Evolutionary conservation across 495 filamentous ascomycete species (phyloP).

Genomic region (Echria macrotheca): DNA sequence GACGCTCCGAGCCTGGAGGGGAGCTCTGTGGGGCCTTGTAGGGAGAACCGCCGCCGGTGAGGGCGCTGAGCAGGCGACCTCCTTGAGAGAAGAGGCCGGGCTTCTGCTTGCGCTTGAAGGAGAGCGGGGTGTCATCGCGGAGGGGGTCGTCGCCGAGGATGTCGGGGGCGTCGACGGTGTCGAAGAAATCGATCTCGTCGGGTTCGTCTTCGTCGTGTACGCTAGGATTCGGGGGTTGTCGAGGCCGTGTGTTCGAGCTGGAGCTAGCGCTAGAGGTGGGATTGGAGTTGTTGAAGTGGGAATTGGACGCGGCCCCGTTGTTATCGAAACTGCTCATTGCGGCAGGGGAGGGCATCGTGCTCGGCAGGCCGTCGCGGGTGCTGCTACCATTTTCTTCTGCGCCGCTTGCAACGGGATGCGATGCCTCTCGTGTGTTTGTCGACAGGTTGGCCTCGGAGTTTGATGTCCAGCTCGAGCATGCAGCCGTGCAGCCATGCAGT

Average conservation of each 20-base stretch:
- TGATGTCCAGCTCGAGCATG: no score
- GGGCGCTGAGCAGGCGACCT: conserved; percentile 50
- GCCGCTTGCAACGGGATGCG: no score
- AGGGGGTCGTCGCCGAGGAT: conserved; percentile 46
- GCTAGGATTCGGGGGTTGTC: conserved; percentile 21
- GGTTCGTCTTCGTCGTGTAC: conserved; percentile 29
- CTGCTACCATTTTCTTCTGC: conserved; percentile 3
- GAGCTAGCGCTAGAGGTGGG: conserved; percentile 14
- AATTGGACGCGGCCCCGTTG: conserved; percentile 27
- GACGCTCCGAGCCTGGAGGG: conserved; percentile 3
- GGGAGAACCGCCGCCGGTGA: conserved; percentile 39
- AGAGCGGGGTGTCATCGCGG: conserved; percentile 52
- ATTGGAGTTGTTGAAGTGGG: conserved; percentile 7
- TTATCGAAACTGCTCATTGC: conserved; percentile 14
- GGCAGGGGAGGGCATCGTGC: conserved; percentile 16
- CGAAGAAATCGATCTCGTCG: conserved; percentile 43
- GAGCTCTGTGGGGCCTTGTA: background rate
- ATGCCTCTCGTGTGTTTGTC: no score
- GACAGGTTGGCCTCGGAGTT: no score
- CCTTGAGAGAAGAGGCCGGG: conserved; percentile 36
- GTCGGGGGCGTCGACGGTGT: conserved; percentile 33
- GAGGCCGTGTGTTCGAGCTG: conserved; percentile 22
- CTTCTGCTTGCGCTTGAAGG: conserved; percentile 82
- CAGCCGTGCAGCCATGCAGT: conserved; percentile 4
- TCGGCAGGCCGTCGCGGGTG: background rate